A percentile compares a stretch with the other conserved stretches of the same genome.
Conservation (phyloP, 768 basidiomycete genomes). For the Daedaleopsis sinensis region DNA sequence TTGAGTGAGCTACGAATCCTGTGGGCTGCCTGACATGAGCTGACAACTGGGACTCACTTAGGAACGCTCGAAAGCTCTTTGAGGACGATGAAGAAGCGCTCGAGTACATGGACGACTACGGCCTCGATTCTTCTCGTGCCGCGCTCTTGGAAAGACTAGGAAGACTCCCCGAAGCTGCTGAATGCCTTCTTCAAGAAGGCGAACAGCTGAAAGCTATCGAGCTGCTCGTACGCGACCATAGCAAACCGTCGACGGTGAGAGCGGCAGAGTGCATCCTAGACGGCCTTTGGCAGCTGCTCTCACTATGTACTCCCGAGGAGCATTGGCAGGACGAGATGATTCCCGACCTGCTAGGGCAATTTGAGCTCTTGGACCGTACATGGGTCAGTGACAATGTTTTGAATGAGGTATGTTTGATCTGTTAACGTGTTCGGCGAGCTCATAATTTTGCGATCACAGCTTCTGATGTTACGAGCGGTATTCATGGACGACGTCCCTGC, state of each 20-base stretch:
- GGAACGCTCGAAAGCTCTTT: constrained; percentile 36
- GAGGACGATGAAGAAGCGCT: constrained; percentile 51
- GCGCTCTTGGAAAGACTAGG: constrained; percentile 46
- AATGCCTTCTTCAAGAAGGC: constrained; percentile 52
- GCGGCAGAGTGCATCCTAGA: constrained; percentile 45
- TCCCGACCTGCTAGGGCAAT: not conserved
- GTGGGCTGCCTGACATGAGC: not conserved
- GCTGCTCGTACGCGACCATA: constrained; percentile 42
- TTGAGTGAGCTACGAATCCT: constrained; percentile 25
- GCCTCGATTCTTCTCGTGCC: constrained; percentile 52
- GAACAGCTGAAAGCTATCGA: constrained; percentile 49
- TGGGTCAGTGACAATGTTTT: constrained; percentile 1
- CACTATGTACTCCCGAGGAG: constrained; percentile 25
- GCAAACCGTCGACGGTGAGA: constrained; percentile 29
- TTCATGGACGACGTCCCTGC: constrained; percentile 20
- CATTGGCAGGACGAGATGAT: not conserved
- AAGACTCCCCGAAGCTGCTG: constrained; percentile 51
- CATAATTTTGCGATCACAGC: constrained; percentile 13
- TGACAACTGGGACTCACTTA: not conserved
- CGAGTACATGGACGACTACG: constrained; percentile 58
- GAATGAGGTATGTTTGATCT: constrained; percentile 13
- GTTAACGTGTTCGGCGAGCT: not conserved
- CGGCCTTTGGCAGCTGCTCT: constrained; percentile 47
- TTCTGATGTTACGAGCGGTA: constrained; percentile 41
- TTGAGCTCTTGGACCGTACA: not conserved